Evolutionary conservation across 495 filamentous ascomycete species (phyloP).

Genomic region (Friedmanniomyces endolithicus): DNA sequence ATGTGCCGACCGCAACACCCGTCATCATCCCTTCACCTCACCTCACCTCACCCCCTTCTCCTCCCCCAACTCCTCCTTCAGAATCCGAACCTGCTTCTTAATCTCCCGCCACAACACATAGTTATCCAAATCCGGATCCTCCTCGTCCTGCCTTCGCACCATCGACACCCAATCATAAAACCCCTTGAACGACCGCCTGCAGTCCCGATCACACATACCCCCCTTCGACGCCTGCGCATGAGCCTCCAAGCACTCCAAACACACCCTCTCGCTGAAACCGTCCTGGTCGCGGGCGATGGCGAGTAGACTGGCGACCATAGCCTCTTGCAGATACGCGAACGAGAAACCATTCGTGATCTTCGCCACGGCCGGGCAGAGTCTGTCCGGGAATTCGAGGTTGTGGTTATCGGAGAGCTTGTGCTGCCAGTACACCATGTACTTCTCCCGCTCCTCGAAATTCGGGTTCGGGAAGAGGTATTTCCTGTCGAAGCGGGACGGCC

Average conservation of each 20-base stretch:
- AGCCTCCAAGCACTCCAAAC: constrained; percentile 20
- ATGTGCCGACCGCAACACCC: too few relatives aligned
- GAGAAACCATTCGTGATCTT: constrained; percentile 31
- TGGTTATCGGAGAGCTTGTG: constrained; percentile 27
- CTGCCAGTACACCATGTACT: constrained; percentile 32
- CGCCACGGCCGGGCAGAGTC: constrained; percentile 27
- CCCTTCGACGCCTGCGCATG: constrained; percentile 2
- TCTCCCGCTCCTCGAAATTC: constrained; percentile 20
- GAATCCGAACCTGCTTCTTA: constrained; percentile 31
- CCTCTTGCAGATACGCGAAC: constrained; percentile 35
- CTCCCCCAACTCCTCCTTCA: constrained; percentile 31
- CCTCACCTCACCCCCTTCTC: constrained; percentile 3
- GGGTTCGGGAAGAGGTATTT: constrained; percentile 33
- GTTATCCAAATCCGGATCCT: constrained; percentile 25
- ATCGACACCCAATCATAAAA: constrained; percentile 19
- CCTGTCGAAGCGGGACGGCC: constrained; percentile 31
- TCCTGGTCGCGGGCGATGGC: constrained; percentile 24
- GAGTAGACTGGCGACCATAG: constrained; percentile 29
- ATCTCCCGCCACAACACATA: constrained; percentile 33
- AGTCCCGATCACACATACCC: constrained; percentile 3
- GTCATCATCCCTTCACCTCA: too few relatives aligned
- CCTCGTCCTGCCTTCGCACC: constrained; percentile 7
- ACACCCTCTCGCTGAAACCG: constrained; percentile 7
- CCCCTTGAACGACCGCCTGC: constrained; percentile 7
- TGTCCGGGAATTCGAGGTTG: constrained; percentile 31